phyloP scores from a whole-genome alignment of 345 rosid genomes.

The Citrus medica region DNA sequence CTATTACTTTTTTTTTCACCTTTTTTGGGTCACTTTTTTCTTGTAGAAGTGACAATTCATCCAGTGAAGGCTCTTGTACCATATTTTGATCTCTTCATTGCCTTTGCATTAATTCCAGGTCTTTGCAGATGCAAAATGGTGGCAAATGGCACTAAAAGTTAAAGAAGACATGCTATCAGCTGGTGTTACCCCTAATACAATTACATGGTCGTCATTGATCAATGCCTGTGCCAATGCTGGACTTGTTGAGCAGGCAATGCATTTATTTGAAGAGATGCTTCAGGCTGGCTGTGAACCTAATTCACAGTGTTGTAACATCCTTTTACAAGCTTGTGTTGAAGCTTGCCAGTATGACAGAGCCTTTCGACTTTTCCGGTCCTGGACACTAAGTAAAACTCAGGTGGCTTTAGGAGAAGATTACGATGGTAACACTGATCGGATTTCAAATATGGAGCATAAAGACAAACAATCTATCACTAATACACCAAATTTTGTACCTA shows the following conservation, averaged over 20 bases:
- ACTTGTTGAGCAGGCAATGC: slow-evolving; percentile 73
- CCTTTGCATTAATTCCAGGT: slow-evolving; percentile 41
- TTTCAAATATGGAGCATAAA: slow-evolving; percentile 16
- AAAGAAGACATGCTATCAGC: slow-evolving; percentile 84
- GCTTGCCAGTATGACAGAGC: slow-evolving; percentile 88
- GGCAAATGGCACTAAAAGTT: slow-evolving; percentile 80
- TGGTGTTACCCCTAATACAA: slow-evolving; percentile 66
- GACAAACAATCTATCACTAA: slow-evolving; percentile 8
- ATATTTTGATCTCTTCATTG: not conserved
- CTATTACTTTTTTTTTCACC: not conserved
- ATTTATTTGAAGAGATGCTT: slow-evolving; percentile 82
- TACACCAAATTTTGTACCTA: slow-evolving; percentile 25
- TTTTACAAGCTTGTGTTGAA: slow-evolving; percentile 90
- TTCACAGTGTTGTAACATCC: slow-evolving; percentile 79
- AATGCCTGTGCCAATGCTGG: slow-evolving; percentile 93
- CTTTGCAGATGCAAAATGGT: slow-evolving; percentile 83
- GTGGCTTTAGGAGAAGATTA: slow-evolving; percentile 27
- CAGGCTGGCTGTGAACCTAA: slow-evolving; percentile 78
- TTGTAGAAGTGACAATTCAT: not conserved
- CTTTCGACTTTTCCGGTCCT: slow-evolving; percentile 74
- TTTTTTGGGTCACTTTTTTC: not conserved
- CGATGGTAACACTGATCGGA: slow-evolving; percentile 8
- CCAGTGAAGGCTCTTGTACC: not conserved
- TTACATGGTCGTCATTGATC: slow-evolving; percentile 89
- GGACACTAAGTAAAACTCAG: slow-evolving; percentile 45